phyloP scores from a whole-genome alignment of 345 rosid genomes.

The Noccaea bulbosa region DNA sequence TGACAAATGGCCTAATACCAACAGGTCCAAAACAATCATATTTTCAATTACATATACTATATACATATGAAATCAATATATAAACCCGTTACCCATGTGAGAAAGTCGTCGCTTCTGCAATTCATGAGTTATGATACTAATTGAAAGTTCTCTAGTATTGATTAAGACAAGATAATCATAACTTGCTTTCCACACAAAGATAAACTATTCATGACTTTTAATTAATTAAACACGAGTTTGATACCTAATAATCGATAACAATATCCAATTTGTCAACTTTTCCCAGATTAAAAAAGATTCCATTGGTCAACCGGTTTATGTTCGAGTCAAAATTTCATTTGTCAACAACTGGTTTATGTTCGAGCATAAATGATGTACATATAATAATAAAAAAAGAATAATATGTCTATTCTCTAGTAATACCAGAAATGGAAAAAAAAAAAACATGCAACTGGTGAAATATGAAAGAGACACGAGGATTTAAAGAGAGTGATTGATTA shows the following conservation, averaged over 20 bases:
- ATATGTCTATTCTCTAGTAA: too few species aligned
- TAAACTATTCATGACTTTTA: not conserved
- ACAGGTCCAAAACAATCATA: too few species aligned
- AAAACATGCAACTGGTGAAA: too few species aligned
- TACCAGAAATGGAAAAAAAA: too few species aligned
- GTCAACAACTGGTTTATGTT: slow-evolving; percentile 8
- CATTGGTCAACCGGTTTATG: too few species aligned
- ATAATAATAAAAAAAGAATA: too few species aligned
- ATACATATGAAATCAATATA: not conserved
- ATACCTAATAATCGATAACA: not conserved
- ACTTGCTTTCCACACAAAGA: slow-evolving; percentile 13
- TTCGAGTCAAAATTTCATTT: too few species aligned
- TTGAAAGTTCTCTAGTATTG: not conserved
- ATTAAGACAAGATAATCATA: not conserved
- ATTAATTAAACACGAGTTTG: not conserved
- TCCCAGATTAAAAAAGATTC: too few species aligned
- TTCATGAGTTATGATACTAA: not conserved
- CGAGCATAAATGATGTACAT: not conserved
- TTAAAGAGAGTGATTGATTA: too few species aligned
- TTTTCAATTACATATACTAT: not conserved
- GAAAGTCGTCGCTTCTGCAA: not conserved
- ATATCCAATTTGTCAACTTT: too few species aligned
- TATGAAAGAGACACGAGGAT: too few species aligned
- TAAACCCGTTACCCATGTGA: not conserved
- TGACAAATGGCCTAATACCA: too few species aligned